Conservation (phyloP, 2,329 filamentous ascomycete genomes). For the Talaromyces sp. region DNA sequence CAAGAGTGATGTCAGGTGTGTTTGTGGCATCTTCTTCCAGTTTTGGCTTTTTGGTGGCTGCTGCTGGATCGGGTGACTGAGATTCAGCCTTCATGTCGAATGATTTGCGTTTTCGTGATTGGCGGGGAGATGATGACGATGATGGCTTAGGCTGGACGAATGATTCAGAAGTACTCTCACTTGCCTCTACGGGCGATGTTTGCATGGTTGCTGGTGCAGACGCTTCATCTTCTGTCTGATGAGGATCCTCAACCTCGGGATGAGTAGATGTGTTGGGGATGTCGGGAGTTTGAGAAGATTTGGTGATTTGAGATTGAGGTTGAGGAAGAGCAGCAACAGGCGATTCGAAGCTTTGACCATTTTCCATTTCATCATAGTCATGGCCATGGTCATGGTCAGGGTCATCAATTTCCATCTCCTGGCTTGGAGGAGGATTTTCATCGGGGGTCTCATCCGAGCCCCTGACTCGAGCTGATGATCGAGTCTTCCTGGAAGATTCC, state of each 20-base stretch:
- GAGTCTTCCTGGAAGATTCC: conserved; percentile 37
- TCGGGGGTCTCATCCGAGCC: conserved; percentile 20
- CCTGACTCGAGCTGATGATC: conserved; percentile 34
- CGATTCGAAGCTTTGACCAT: neutral
- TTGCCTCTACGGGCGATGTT: conserved; percentile 1
- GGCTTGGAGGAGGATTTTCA: conserved; percentile 7
- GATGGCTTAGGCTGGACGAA: neutral
- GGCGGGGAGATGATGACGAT: conserved; percentile 10
- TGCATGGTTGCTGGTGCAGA: neutral
- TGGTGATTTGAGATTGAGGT: conserved; percentile 1
- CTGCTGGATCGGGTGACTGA: conserved; percentile 16
- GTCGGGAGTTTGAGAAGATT: conserved; percentile 17
- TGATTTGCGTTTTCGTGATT: conserved; percentile 32
- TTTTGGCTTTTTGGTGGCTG: conserved; percentile 36
- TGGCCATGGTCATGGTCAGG: neutral
- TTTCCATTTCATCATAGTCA: conserved; percentile 1
- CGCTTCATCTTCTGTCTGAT: conserved; percentile 3
- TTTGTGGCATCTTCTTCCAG: conserved; percentile 30
- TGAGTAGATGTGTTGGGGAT: neutral
- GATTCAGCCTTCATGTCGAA: conserved; percentile 24
- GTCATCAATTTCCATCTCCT: neutral
- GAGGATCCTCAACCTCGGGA: neutral
- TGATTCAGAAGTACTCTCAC: neutral
- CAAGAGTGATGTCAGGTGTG: conserved; percentile 24
- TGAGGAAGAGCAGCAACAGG: neutral